Conservation (phyloP, 306 rosid species). For the Cajanus cajan region DNA sequence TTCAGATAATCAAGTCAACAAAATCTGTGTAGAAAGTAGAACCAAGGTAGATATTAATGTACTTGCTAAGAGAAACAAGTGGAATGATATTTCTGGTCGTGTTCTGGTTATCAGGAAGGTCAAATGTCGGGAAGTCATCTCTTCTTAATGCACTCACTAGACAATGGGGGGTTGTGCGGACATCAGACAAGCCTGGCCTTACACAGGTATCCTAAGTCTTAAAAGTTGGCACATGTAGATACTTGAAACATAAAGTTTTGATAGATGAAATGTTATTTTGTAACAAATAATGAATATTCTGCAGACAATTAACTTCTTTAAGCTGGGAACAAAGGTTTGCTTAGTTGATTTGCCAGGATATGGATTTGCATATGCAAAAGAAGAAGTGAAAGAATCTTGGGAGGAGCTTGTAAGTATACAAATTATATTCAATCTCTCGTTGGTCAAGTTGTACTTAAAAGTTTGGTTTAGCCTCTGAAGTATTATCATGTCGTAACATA, state of each 20-base stretch:
- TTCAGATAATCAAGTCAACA: not conserved
- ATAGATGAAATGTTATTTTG: slow-evolving; percentile 12
- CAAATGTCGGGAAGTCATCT: slow-evolving; percentile 96
- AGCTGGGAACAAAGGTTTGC: slow-evolving; percentile 68
- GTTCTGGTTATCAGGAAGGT: slow-evolving; percentile 67
- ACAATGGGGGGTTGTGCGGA: slow-evolving; percentile 95
- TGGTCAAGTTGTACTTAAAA: slow-evolving; percentile 13
- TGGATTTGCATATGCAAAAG: slow-evolving; percentile 98
- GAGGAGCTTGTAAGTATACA: slow-evolving; percentile 85
- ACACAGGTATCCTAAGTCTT: slow-evolving; percentile 62
- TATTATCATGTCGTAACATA: not conserved
- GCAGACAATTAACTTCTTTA: slow-evolving; percentile 88
- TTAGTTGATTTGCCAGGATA: slow-evolving; percentile 97
- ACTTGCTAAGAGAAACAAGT: slow-evolving; percentile 24
- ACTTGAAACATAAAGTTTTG: not conserved
- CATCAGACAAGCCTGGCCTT: slow-evolving; percentile 93
- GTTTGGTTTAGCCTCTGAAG: slow-evolving; percentile 6
- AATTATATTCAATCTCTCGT: slow-evolving; percentile 12
- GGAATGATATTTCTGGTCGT: not conserved
- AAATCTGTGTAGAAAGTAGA: not conserved
- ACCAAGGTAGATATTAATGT: not conserved
- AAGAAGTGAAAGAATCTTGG: slow-evolving; percentile 95
- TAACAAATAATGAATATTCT: slow-evolving; percentile 28
- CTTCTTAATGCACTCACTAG: slow-evolving; percentile 90
- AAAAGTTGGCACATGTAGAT: not conserved